These are phyloP conservation scores for Pythium guiyangense DNA, from an alignment of 352 stramenopile species.

Conservation along the genomic window DNA sequence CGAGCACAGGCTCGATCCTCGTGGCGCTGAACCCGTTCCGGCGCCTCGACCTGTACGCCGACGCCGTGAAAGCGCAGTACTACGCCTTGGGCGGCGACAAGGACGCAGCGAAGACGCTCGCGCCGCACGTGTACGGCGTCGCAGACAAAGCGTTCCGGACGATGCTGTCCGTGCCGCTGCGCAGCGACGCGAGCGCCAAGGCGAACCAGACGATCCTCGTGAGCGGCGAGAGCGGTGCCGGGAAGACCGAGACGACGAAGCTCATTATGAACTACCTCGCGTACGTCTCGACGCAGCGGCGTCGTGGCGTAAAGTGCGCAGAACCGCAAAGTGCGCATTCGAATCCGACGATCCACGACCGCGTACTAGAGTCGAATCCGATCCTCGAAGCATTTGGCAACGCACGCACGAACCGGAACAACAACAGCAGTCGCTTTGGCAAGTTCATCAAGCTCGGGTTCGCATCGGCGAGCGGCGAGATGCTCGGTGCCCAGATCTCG, in stretches of 20 bases:
- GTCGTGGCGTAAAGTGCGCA: too few species aligned
- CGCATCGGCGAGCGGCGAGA: conserved; percentile 45
- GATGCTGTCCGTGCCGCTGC: conserved; percentile 48
- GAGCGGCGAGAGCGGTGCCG: conserved; percentile 92
- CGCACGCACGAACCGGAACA: conserved; percentile 93
- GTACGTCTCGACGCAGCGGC: conserved; percentile 60
- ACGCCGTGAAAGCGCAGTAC: conserved; percentile 65
- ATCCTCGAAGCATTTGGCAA: conserved; percentile 96
- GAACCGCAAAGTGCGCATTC: conserved; percentile 6
- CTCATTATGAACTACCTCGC: conserved; percentile 97
- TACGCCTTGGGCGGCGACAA: conserved; percentile 50
- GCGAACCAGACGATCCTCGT: conserved; percentile 94
- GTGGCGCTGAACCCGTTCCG: conserved; percentile 85
- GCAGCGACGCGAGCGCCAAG: conserved; percentile 26
- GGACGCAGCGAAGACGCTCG: conserved; percentile 47
- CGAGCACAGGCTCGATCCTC: conserved; percentile 80
- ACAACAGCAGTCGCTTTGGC: conserved; percentile 95
- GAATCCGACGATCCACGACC: conserved; percentile 69
- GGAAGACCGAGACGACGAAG: conserved; percentile 97
- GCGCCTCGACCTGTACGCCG: conserved; percentile 62
- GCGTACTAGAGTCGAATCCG: conserved; percentile 93
- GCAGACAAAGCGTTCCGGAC: conserved; percentile 83
- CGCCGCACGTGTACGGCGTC: conserved; percentile 85
- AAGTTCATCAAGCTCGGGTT: conserved; percentile 97
- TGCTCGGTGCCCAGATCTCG: conserved; percentile 76